A percentile compares a stretch with the other conserved stretches of the same genome.
These are phyloP conservation scores for Lachancea kluyveri DNA, from an alignment of 805 yeast genomes.

Conservation along the genomic window DNA sequence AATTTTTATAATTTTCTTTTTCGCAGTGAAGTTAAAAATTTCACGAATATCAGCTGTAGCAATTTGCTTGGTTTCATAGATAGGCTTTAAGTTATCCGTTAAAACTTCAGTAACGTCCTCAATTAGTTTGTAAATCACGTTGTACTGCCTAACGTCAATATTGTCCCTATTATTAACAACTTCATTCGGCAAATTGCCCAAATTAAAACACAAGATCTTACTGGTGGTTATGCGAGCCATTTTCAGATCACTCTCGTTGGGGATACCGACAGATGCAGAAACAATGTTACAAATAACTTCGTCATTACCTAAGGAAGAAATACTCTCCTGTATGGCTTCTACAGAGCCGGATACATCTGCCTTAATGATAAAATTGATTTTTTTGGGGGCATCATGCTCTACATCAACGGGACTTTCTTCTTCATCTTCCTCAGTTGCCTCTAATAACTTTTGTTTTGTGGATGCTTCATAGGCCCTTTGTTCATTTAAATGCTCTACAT, in stretches of 20 bases:
- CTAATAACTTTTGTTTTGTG: constrained; percentile 45
- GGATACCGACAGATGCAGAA: constrained; percentile 71
- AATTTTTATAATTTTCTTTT: constrained; percentile 50
- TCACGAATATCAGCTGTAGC: constrained; percentile 68
- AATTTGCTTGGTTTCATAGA: constrained; percentile 54
- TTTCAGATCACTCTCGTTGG: constrained; percentile 59
- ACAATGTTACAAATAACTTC: constrained; percentile 71
- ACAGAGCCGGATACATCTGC: constrained; percentile 94
- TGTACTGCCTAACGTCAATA: constrained; percentile 55
- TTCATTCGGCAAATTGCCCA: constrained; percentile 55
- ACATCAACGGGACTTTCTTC: constrained; percentile 29
- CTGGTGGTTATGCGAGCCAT: constrained; percentile 69
- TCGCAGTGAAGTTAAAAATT: constrained; percentile 61
- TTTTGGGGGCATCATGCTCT: constrained; percentile 25
- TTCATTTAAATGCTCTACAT: constrained; percentile 66
- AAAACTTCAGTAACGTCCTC: constrained; percentile 73
- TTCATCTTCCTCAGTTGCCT: constrained; percentile 40
- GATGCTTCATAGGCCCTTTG: constrained; percentile 48
- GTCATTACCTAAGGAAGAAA: constrained; percentile 77
- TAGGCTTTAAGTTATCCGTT: constrained; percentile 55
- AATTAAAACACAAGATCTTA: constrained; percentile 70
- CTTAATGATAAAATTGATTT: constrained; percentile 63
- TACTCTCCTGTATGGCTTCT: constrained; percentile 84
- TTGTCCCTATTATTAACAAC: constrained; percentile 50
- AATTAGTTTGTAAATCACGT: constrained; percentile 80